phyloP scores from a whole-genome alignment of 495 filamentous ascomycete genomes.

The Neurospora hispaniola region DNA sequence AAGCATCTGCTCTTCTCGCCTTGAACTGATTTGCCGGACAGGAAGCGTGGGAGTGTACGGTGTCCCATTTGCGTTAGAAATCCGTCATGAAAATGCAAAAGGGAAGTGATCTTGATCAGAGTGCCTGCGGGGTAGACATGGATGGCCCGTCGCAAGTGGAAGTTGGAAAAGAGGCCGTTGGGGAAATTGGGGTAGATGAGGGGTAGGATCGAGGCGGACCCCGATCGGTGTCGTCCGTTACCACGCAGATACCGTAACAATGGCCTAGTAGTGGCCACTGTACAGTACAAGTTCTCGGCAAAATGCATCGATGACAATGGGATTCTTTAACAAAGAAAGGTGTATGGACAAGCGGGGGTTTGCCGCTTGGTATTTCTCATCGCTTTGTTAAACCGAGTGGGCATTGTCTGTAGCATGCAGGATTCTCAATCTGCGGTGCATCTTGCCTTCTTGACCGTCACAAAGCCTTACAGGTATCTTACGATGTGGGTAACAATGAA shows the following conservation, averaged over 20 bases:
- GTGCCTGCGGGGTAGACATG: no score
- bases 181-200: not conserved
- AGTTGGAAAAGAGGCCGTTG: not conserved
- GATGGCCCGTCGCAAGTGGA: no score
- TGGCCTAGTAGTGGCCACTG: not conserved
- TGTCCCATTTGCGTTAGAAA: no score
- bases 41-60: no score
- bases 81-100: no score
- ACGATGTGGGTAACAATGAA: not conserved
- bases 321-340: not conserved
- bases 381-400: not conserved
- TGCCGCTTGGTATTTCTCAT: not conserved
- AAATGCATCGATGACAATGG: not conserved
- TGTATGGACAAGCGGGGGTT: not conserved
- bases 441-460: not conserved
- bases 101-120: no score
- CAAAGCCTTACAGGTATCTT: not conserved
- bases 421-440: not conserved
- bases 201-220: not conserved
- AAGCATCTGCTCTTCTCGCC: no score
- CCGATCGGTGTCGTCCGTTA: not conserved
- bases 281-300: not conserved
- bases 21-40: no score
- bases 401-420: not conserved
- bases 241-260: not conserved